Conservation (phyloP, 139 green algal species). For the Closterium sp. region DNA sequence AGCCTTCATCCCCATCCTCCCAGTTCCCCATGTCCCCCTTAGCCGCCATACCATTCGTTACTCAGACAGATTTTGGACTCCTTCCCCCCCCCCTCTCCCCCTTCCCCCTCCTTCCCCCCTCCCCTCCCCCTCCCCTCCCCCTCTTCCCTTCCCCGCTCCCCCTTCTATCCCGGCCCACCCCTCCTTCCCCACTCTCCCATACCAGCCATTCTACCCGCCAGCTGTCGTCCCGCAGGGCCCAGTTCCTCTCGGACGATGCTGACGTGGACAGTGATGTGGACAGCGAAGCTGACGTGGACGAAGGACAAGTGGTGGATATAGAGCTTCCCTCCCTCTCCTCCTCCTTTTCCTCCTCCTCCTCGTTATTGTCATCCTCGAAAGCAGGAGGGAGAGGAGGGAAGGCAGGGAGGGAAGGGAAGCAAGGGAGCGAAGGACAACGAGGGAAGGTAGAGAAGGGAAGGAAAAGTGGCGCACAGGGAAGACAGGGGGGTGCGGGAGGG, state of each 20-base stretch:
- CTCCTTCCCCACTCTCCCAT: not conserved
- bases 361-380: no score
- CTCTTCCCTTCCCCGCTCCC: not conserved
- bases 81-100: no score
- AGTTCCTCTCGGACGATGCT: not conserved
- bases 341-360: not conserved
- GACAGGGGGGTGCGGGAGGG: not conserved
- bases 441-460: not conserved
- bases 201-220: not conserved
- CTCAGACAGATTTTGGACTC: no score
- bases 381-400: not conserved
- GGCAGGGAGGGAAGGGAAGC: not conserved
- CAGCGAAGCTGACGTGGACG: not conserved
- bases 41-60: no score
- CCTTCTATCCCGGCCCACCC: no score
- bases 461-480: not conserved
- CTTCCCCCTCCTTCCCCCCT: no score
- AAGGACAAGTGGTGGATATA: not conserved
- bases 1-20: no score
- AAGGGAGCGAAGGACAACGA: not conserved
- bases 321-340: not conserved
- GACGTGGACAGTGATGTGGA: not conserved
- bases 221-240: not conserved
- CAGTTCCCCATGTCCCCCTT: no score
- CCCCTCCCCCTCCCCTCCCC: no score